phyloP scores from a whole-genome alignment of 495 filamentous ascomycete species.

The Penicillium alfredii region DNA sequence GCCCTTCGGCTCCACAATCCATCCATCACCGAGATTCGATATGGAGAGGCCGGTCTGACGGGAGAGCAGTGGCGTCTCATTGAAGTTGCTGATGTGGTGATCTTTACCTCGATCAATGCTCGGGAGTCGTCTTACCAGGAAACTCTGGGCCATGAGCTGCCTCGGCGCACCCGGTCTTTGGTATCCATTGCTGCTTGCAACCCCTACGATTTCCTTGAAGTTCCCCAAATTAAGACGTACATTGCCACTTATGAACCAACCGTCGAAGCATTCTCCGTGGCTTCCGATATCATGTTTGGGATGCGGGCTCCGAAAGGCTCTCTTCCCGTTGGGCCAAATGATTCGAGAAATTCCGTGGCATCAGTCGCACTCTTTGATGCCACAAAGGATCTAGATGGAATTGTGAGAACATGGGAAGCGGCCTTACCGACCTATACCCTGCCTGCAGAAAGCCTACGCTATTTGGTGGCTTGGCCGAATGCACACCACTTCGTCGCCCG shows the following conservation, averaged over 20 bases:
- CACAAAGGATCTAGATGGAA: constrained; percentile 24
- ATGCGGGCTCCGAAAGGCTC: constrained; percentile 21
- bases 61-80: constrained; percentile 25
- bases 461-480: constrained; percentile 21
- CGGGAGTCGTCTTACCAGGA: constrained; percentile 36
- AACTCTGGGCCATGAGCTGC: constrained; percentile 28
- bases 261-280: constrained; percentile 39
- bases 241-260: constrained; percentile 46
- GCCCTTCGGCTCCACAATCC: constrained; percentile 21
- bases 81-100: constrained; percentile 34
- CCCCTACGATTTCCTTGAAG: constrained; percentile 46
- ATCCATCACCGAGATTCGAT: constrained; percentile 30
- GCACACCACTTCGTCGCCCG: constrained; percentile 36
- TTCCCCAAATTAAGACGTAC: constrained; percentile 36
- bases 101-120: constrained; percentile 43
- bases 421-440: constrained; percentile 40
- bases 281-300: constrained; percentile 39
- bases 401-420: constrained; percentile 32
- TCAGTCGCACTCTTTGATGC: constrained; percentile 16
- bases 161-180: constrained; percentile 23
- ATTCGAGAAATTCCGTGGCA: constrained; percentile 13
- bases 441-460: constrained; percentile 19
- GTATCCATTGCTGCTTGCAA: constrained; percentile 41
- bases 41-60: constrained; percentile 24
- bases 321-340: constrained; percentile 30